Percentiles rank a stretch among this genome's conserved stretches.
phyloP scores from a whole-genome alignment of 192 early-diverging fungal genomes.

The Coemansia sp. region DNA sequence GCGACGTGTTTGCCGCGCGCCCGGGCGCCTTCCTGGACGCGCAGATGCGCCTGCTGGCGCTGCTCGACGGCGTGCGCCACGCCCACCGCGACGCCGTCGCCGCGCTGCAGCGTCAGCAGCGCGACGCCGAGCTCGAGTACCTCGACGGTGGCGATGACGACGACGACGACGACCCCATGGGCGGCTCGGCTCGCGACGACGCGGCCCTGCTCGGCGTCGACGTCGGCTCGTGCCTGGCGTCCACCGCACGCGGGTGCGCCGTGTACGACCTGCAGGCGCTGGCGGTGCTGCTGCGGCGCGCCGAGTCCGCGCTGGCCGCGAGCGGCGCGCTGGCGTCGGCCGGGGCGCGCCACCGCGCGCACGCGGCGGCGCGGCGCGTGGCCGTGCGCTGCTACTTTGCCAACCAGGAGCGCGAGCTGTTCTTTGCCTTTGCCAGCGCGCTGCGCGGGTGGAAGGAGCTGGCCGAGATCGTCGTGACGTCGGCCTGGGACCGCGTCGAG shows the following conservation, averaged over 20 bases:
- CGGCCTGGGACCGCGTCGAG: conserved; percentile 62
- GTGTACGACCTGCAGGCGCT: conserved; percentile 71
- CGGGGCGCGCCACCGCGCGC: conserved; percentile 49
- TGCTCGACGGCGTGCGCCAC: conserved; percentile 42
- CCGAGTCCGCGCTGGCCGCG: conserved; percentile 45
- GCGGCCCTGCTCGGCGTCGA: conserved; percentile 62
- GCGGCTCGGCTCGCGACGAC: conserved; percentile 68
- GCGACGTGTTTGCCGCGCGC: conserved; percentile 18
- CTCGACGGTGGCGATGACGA: conserved; percentile 20
- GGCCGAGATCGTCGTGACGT: conserved; percentile 60
- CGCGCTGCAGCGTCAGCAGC: conserved; percentile 20
- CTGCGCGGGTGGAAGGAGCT: conserved; percentile 80
- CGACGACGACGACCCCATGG: conserved; percentile 30
- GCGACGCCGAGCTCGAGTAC: conserved; percentile 20
- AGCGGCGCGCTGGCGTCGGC: conserved; percentile 44
- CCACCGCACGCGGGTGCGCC: conserved; percentile 56
- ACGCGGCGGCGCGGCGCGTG: conserved; percentile 57
- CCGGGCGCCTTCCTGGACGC: conserved; percentile 33
- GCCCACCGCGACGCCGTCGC: conserved; percentile 34
- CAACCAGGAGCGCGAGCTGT: conserved; percentile 71
- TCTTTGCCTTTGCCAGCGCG: conserved; percentile 62
- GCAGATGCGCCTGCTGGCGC: conserved; percentile 41
- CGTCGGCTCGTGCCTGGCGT: conserved; percentile 47
- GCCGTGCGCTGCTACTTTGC: conserved; percentile 63
- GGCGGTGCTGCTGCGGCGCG: conserved; percentile 54